phyloP scores from a whole-genome alignment of 306 rosid genomes.

The Prinsepia uniflora region DNA sequence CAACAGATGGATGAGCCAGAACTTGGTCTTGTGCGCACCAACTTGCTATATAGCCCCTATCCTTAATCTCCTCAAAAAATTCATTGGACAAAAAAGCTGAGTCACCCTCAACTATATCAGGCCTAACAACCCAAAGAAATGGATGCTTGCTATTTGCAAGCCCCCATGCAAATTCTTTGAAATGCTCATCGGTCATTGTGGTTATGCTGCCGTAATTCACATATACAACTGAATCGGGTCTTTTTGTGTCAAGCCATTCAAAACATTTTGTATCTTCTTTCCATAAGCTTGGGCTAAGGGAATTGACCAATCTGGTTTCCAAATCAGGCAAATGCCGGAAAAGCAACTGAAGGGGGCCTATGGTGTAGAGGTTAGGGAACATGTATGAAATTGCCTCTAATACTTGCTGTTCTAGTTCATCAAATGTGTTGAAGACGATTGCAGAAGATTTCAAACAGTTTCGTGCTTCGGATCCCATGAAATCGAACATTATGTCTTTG shows the following conservation, averaged over 20 bases:
- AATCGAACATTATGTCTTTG: slow-evolving; percentile 40
- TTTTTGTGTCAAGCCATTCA: slow-evolving; percentile 32
- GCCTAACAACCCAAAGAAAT: slow-evolving; percentile 24
- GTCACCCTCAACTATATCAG: slow-evolving; percentile 37
- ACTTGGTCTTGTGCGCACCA: slow-evolving; percentile 47
- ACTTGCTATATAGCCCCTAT: slow-evolving; percentile 19
- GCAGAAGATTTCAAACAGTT: slow-evolving; percentile 35
- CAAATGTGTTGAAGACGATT: slow-evolving; percentile 40
- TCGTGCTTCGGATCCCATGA: slow-evolving; percentile 24
- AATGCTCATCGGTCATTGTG: slow-evolving; percentile 26
- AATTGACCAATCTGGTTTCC: slow-evolving; percentile 9
- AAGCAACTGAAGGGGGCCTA: slow-evolving; percentile 31
- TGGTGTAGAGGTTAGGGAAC: slow-evolving; percentile 36
- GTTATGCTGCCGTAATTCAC: slow-evolving; percentile 40
- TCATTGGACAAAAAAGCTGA: slow-evolving; percentile 22
- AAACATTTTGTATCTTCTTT: slow-evolving; percentile 36
- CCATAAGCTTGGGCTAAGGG: slow-evolving; percentile 34
- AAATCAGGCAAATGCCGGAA: slow-evolving; percentile 10
- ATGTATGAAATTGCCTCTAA: slow-evolving; percentile 31
- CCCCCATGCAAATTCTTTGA: slow-evolving; percentile 49
- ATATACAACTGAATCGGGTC: slow-evolving; percentile 36
- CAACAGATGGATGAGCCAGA: slow-evolving; percentile 36
- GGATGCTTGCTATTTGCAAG: slow-evolving; percentile 38
- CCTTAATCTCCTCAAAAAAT: slow-evolving; percentile 23
- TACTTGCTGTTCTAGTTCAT: slow-evolving; percentile 35